Evolutionary conservation across 805 yeast species (phyloP).

Genomic region (Kregervanrija fluxuum): DNA sequence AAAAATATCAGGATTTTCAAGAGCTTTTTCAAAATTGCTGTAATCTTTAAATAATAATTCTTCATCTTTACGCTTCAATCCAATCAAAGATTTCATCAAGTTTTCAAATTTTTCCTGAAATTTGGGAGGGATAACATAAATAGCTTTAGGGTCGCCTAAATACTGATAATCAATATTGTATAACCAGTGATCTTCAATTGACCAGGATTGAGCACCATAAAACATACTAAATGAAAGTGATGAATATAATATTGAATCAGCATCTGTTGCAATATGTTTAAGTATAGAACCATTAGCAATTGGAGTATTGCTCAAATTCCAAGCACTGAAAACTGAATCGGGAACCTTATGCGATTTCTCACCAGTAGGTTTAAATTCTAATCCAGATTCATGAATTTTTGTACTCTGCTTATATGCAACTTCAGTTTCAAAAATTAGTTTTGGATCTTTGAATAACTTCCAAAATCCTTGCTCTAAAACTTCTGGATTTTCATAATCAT

Average conservation of each 20-base stretch:
- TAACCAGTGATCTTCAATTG: slow-evolving; percentile 52
- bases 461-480: slow-evolving; percentile 38
- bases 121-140: slow-evolving; percentile 59
- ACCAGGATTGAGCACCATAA: slow-evolving; percentile 51
- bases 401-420: slow-evolving; percentile 28
- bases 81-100: slow-evolving; percentile 19
- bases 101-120: slow-evolving; percentile 46
- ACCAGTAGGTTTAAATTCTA: slow-evolving; percentile 16
- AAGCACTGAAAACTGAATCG: slow-evolving; percentile 29
- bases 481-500: slow-evolving; percentile 8
- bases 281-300: slow-evolving; percentile 41
- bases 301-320: slow-evolving; percentile 56
- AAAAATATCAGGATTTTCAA: slow-evolving; percentile 12
- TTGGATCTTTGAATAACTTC: slow-evolving; percentile 28
- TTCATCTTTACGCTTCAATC: slow-evolving; percentile 5
- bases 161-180: slow-evolving; percentile 47
- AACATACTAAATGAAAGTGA: slow-evolving; percentile 45
- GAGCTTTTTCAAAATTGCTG: slow-evolving; percentile 5
- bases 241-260: slow-evolving; percentile 35
- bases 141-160: slow-evolving; percentile 45
- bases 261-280: slow-evolving; percentile 37
- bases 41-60: slow-evolving; percentile 1
- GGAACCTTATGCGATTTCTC: slow-evolving; percentile 4
- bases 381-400: slow-evolving; percentile 34
- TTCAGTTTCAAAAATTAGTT: slow-evolving; percentile 29